Evolutionary conservation across 768 basidiomycete genomes (phyloP).

Genomic region (Collybia nuda): DNA sequence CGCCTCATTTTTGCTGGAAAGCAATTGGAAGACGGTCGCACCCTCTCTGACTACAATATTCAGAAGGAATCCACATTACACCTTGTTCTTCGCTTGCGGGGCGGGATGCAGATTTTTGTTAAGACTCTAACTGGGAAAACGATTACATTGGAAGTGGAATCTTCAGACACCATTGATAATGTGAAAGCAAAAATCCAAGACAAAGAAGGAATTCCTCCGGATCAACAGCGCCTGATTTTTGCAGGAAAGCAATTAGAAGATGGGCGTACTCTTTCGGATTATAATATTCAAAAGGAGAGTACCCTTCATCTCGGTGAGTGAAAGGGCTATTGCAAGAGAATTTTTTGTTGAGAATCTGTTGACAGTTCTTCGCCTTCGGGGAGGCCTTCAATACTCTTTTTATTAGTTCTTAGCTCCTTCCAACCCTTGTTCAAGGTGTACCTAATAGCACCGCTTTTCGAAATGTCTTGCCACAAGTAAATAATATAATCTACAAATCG

Average conservation of each 20-base stretch:
- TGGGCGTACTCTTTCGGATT: conserved; percentile 85
- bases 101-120: conserved; percentile 91
- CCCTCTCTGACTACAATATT: conserved; percentile 88
- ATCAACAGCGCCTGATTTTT: conserved; percentile 89
- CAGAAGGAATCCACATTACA: conserved; percentile 88
- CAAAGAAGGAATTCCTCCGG: conserved; percentile 81
- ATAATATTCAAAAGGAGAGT: conserved; percentile 75
- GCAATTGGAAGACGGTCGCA: conserved; percentile 90
- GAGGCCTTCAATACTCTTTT: conserved; percentile 61
- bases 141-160: conserved; percentile 91
- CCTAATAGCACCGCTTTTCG: too few relatives aligned
- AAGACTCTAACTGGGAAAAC: conserved; percentile 91
- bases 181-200: conserved; percentile 84
- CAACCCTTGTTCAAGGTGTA: too few relatives aligned
- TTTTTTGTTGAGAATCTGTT: not conserved
- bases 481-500: too few relatives aligned
- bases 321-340: not conserved
- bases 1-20: conserved; percentile 92
- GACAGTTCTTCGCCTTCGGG: conserved; percentile 74
- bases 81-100: conserved; percentile 81
- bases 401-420: too few relatives aligned
- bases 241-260: conserved; percentile 96
- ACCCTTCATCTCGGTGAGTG: conserved; percentile 57
- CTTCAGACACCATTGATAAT: conserved; percentile 91
- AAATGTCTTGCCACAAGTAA: too few relatives aligned